phyloP scores from a whole-genome alignment of 1,284 basidiomycete species.

The Ustilago lituana region DNA sequence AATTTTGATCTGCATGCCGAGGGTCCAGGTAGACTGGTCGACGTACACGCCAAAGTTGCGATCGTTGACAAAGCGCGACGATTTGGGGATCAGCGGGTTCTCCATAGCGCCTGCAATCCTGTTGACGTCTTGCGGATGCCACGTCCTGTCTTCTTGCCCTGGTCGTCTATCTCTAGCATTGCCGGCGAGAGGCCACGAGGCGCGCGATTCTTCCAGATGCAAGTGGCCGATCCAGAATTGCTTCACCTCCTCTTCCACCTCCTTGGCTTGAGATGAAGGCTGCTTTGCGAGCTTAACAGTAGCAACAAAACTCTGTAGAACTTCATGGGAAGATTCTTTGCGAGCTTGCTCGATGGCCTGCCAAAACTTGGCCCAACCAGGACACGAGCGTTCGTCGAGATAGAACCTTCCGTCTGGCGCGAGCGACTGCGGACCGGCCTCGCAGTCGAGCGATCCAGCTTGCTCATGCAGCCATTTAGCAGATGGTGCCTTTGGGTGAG shows the following conservation, averaged over 20 bases:
- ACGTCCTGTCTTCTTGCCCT: conserved; percentile 35
- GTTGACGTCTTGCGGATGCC: conserved; percentile 44
- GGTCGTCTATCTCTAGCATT: conserved; percentile 29
- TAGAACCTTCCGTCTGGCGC: conserved; percentile 36
- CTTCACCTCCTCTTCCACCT: conserved; percentile 6
- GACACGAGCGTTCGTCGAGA: conserved; percentile 33
- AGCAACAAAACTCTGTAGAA: conserved; percentile 40
- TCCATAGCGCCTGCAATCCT: conserved; percentile 55
- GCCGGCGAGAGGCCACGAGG: conserved; percentile 54
- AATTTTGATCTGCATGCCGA: conserved; percentile 46
- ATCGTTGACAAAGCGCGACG: conserved; percentile 26
- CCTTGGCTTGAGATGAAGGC: neutral
- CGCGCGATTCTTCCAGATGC: conserved; percentile 31
- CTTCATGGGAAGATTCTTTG: conserved; percentile 11
- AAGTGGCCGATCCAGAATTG: conserved; percentile 57
- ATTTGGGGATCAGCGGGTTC: conserved; percentile 49
- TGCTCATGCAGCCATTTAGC: conserved; percentile 2
- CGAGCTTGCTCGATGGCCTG: conserved; percentile 9
- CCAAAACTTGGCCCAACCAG: conserved; percentile 43
- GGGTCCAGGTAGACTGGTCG: conserved; percentile 42
- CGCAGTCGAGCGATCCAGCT: conserved; percentile 15
- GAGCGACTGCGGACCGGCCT: conserved; percentile 18
- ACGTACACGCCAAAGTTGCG: conserved; percentile 44
- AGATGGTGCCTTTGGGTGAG: conserved; percentile 1
- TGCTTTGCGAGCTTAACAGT: conserved; percentile 23